Evolutionary conservation across 352 stramenopile genomes (phyloP), one percentile per base, ranked within the genome.

Genomic region (Globisporangium echinulatum): DNA sequence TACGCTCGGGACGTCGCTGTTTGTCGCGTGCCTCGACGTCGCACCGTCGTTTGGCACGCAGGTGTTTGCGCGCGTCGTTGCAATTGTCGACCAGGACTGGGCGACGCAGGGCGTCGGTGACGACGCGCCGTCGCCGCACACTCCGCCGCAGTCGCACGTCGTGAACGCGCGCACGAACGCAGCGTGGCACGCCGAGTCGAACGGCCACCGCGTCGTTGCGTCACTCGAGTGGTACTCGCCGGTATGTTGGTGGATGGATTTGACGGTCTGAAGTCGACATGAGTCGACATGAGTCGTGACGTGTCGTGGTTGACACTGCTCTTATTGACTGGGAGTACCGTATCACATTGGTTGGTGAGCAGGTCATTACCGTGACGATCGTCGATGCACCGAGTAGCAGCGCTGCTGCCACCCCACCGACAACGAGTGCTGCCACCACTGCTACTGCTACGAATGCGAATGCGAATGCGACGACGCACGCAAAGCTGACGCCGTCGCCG

Each of bases 71-170:
- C 85, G 82, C 56, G 82, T 79, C 17, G 52, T 85, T 33, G 70
- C 85, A 19, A 84, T 69, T 14, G 83, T 95, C 37, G 85, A 95
- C 43, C 85, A 95, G 76, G 70, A 84, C 53, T 95, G 85, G 85
- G 85, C 70, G 50, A 66, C 60, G 1, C 74, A 90, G 58, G 79
- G 72, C 14, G 55, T 56, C 36, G 72, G 71, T 14, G 69, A 80
- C 36, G 71, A 91, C 47, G 56, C 53, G 25, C 77, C 79, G 40
- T 86, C 79, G n/a, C 85, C 85, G 13, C 65, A 62, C 8, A 74
- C 90, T 43, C 76, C 74, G 25, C 85, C 85, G 36, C 85, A 94
- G 67, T 92, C 82, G 7, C 85, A 94, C 62, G 61, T 90, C 13
- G 85, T 94, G 42, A 94, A 94, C 58, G 82, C 80, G 40, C 75